Evolutionary conservation across 176 grass and related monocot species (phyloP).

Genomic region (Oryza punctata): DNA sequence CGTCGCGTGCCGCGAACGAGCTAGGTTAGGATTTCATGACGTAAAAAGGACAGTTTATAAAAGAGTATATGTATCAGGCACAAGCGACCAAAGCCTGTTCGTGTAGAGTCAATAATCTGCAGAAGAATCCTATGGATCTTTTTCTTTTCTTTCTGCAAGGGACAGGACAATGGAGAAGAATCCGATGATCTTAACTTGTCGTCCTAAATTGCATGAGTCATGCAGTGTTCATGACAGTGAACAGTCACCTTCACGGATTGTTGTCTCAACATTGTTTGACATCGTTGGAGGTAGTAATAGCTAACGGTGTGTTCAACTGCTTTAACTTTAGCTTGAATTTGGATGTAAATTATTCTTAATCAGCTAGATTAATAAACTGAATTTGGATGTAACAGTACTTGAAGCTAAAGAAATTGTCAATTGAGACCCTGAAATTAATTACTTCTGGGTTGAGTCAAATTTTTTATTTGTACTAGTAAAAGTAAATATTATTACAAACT

Average conservation of each 20-base stretch:
- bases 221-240: neutral
- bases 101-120: neutral
- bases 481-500: too few relatives aligned
- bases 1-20: too few relatives aligned
- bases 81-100: neutral
- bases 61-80: neutral
- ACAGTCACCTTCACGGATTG: neutral
- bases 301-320: neutral
- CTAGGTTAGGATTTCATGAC: too few relatives aligned
- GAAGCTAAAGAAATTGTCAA: too few relatives aligned
- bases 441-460: too few relatives aligned
- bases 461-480: too few relatives aligned
- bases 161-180: neutral
- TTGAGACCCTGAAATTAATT: too few relatives aligned
- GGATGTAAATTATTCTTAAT: too few relatives aligned
- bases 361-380: too few relatives aligned
- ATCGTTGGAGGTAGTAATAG: neutral
- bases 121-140: neutral
- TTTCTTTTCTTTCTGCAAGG: neutral
- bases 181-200: neutral
- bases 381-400: too few relatives aligned
- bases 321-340: too few relatives aligned
- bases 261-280: neutral
- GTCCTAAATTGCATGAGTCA: neutral
- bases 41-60: neutral